phyloP scores from a whole-genome alignment of 2,329 filamentous ascomycete species.

The Alternaria incomplexa region DNA sequence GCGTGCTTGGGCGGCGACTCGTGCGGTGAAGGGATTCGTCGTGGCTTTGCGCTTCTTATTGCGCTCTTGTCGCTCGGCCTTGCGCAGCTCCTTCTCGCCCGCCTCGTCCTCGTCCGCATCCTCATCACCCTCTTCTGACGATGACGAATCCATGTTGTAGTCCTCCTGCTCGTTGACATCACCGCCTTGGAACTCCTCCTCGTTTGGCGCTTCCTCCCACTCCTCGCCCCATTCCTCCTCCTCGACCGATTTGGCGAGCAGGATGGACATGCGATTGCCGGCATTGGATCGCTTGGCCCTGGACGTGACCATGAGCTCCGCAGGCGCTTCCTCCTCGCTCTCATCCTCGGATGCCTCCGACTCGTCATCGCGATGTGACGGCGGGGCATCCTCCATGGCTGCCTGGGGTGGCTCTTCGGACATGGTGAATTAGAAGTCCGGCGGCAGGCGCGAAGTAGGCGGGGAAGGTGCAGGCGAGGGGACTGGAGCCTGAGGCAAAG shows the following conservation, averaged over 20 bases:
- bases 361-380: slow-evolving; percentile 19
- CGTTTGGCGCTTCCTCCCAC: slow-evolving; percentile 71
- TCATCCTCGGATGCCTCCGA: slow-evolving; percentile 29
- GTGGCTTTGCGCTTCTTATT: slow-evolving; percentile 81
- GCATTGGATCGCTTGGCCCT: slow-evolving; percentile 48
- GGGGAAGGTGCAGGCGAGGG: slow-evolving; percentile 36
- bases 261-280: slow-evolving; percentile 50
- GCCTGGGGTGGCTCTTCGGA: slow-evolving; percentile 19
- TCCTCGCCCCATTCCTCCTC: slow-evolving; percentile 53
- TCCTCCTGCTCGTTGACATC: slow-evolving; percentile 67
- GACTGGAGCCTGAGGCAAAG: slow-evolving; percentile 26
- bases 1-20: slow-evolving; percentile 47
- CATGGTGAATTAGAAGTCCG: slow-evolving; percentile 13
- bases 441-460: slow-evolving; percentile 2
- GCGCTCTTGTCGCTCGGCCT: slow-evolving; percentile 69
- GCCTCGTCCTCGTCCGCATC: slow-evolving; percentile 76
- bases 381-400: slow-evolving; percentile 15
- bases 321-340: slow-evolving; percentile 37
- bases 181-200: slow-evolving; percentile 60
- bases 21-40: slow-evolving; percentile 47
- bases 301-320: slow-evolving; percentile 48
- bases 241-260: slow-evolving; percentile 41
- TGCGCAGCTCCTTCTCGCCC: slow-evolving; percentile 86
- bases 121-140: slow-evolving; percentile 75
- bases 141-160: slow-evolving; percentile 79